Percentiles rank a stretch among this genome's conserved stretches.
Evolutionary conservation across 306 rosid species (phyloP).

Genomic region (Hippophae rhamnoides): DNA sequence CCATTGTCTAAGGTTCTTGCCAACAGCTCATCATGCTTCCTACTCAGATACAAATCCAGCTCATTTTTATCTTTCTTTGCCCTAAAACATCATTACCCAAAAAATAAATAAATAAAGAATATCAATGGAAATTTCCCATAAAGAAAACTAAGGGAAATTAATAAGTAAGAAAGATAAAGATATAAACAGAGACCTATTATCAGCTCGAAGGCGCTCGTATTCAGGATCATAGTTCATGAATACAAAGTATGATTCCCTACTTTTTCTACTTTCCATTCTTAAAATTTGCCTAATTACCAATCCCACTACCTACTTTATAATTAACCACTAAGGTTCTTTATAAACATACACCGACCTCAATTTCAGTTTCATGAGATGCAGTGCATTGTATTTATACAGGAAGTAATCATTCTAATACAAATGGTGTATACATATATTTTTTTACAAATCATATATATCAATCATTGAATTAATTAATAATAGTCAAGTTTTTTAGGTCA

Average conservation of each 20-base stretch:
- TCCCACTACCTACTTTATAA: neutral
- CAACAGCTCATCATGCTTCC: constrained; percentile 70
- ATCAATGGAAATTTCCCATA: neutral
- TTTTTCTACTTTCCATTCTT: constrained; percentile 36
- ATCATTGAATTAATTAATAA: too few relatives aligned
- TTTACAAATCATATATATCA: too few relatives aligned
- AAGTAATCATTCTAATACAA: too few relatives aligned
- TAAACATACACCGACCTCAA: too few relatives aligned
- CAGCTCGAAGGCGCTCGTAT: constrained; percentile 59
- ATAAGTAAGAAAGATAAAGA: neutral
- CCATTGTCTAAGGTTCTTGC: constrained; percentile 50
- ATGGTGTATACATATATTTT: too few relatives aligned
- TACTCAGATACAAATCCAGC: constrained; percentile 63
- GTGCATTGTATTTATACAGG: too few relatives aligned
- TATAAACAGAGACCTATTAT: constrained; percentile 34
- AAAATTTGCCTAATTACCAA: neutral
- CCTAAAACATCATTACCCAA: constrained; percentile 11
- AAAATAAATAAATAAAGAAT: neutral
- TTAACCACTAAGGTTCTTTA: neutral
- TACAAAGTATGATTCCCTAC: constrained; percentile 56
- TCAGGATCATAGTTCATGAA: constrained; percentile 86
- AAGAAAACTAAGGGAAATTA: neutral
- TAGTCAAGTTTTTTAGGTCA: too few relatives aligned
- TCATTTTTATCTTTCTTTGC: constrained; percentile 41
- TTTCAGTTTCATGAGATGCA: too few relatives aligned